phyloP scores from a whole-genome alignment of 2,329 filamentous ascomycete species.

The Akanthomyces uredinophilus region DNA sequence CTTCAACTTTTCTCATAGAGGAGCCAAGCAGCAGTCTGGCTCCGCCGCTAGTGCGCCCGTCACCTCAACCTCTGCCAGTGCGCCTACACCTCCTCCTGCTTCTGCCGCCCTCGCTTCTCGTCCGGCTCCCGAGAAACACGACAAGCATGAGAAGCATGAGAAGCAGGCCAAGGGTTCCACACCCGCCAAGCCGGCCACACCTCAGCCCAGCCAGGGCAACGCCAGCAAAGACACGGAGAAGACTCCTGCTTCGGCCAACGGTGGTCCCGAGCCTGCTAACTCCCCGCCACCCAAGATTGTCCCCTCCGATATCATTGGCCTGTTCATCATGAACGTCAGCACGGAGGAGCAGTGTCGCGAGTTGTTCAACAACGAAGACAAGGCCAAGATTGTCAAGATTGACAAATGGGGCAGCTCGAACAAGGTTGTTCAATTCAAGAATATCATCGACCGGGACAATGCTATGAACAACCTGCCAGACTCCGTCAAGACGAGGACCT shows the following conservation, averaged over 20 bases:
- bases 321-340: slow-evolving; percentile 85
- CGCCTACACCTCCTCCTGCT: slow-evolving; percentile 27
- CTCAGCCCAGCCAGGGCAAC: slow-evolving; percentile 44
- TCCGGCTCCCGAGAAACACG: slow-evolving; percentile 28
- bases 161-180: slow-evolving; percentile 32
- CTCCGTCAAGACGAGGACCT: slow-evolving; percentile 68
- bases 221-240: slow-evolving; percentile 55
- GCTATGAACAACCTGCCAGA: slow-evolving; percentile 70
- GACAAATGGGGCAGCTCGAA: slow-evolving; percentile 75
- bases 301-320: slow-evolving; percentile 66
- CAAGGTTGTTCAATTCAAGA: slow-evolving; percentile 83
- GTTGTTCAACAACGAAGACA: slow-evolving; percentile 78
- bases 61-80: slow-evolving; percentile 31
- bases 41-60: slow-evolving; percentile 31
- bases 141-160: slow-evolving; percentile 1
- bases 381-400: slow-evolving; percentile 70
- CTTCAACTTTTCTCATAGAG: slow-evolving; percentile 97
- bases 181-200: slow-evolving; percentile 38
- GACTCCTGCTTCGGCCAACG: slow-evolving; percentile 44
- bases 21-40: slow-evolving; percentile 65
- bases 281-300: slow-evolving; percentile 56
- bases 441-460: slow-evolving; percentile 70
- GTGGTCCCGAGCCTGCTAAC: slow-evolving; percentile 48
- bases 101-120: slow-evolving; percentile 26
- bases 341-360: slow-evolving; percentile 77